Conservation (phyloP, 352 stramenopile species). For the Phytophthora europaea region DNA sequence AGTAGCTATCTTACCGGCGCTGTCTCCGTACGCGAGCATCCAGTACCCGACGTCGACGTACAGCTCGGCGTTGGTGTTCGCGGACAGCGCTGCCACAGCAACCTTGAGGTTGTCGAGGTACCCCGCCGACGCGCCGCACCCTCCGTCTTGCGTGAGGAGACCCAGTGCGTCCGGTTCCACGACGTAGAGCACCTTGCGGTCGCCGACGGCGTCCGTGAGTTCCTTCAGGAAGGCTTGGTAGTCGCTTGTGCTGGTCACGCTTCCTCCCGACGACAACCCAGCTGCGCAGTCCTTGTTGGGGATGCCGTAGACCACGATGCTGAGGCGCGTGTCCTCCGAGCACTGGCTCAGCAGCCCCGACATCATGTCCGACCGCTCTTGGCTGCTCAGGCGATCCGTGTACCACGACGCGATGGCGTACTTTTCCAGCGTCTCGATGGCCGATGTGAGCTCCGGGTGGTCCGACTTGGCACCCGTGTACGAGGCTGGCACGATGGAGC, state of each 20-base stretch:
- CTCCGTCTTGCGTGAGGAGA: constrained; percentile 46
- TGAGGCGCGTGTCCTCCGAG: constrained; percentile 45
- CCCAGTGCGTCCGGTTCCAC: constrained; percentile 69
- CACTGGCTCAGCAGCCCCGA: constrained; percentile 44
- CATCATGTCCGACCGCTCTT: constrained; percentile 35
- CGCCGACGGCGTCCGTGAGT: constrained; percentile 46
- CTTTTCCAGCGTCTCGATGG: constrained; percentile 46
- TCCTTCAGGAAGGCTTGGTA: constrained; percentile 56
- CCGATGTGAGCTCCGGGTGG: constrained; percentile 46
- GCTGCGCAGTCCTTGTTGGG: constrained; percentile 70
- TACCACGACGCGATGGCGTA: constrained; percentile 66
- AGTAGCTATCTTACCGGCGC: constrained; percentile 35
- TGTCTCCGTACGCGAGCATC: constrained; percentile 50
- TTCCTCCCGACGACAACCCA: constrained; percentile 47
- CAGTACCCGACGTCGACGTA: constrained; percentile 75
- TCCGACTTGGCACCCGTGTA: constrained; percentile 44
- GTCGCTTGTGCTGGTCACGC: constrained; percentile 44
- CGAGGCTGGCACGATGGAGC: constrained; percentile 37
- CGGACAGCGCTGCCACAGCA: constrained; percentile 54
- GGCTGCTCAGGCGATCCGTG: constrained; percentile 47
- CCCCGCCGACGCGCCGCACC: constrained; percentile 45
- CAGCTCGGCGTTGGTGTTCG: constrained; percentile 60
- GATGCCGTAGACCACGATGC: constrained; percentile 71
- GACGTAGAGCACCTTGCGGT: constrained; percentile 68
- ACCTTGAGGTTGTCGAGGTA: constrained; percentile 64